A percentile compares a stretch with the other conserved stretches of the same genome.
Evolutionary conservation across 345 rosid genomes (phyloP).

Genomic region (Stellera chamaejasme): DNA sequence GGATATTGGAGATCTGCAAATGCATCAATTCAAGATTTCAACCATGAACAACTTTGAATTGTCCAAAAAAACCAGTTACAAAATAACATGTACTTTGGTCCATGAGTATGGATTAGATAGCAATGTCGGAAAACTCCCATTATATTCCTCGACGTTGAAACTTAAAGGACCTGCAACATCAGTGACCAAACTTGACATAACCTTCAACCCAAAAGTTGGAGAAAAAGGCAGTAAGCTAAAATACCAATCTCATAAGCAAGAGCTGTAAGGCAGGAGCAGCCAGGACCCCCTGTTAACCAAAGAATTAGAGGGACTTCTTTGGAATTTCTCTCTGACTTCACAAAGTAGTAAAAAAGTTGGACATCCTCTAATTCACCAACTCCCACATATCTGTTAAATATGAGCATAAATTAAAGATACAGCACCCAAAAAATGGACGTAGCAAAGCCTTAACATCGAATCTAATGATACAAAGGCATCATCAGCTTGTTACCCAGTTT

Average conservation of each 20-base stretch:
- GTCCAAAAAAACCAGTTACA: too few species aligned
- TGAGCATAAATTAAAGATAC: neutral
- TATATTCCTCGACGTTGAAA: conserved; percentile 45
- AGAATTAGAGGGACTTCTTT: conserved; percentile 45
- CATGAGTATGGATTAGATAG: conserved; percentile 53
- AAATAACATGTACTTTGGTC: conserved; percentile 34
- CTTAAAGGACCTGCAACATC: conserved; percentile 52
- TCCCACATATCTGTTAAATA: conserved; percentile 37
- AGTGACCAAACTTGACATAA: too few species aligned
- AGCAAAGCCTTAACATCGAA: too few species aligned
- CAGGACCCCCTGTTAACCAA: conserved; percentile 90
- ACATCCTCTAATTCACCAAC: conserved; percentile 39
- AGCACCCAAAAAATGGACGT: too few species aligned
- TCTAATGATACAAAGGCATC: too few species aligned
- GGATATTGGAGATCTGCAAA: conserved; percentile 32
- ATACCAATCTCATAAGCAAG: conserved; percentile 49
- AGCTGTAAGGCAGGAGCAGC: conserved; percentile 44
- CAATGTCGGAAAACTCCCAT: conserved; percentile 60
- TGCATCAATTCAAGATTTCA: too few species aligned
- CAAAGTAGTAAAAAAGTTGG: conserved; percentile 57
- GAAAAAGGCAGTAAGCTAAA: neutral
- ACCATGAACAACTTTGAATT: too few species aligned
- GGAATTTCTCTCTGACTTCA: conserved; percentile 51
- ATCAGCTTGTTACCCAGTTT: conserved; percentile 47
- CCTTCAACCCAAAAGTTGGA: neutral